These are phyloP conservation scores for Cyclotella cryptica DNA, from an alignment of 108 stramenopile species.

Conservation along the genomic window DNA sequence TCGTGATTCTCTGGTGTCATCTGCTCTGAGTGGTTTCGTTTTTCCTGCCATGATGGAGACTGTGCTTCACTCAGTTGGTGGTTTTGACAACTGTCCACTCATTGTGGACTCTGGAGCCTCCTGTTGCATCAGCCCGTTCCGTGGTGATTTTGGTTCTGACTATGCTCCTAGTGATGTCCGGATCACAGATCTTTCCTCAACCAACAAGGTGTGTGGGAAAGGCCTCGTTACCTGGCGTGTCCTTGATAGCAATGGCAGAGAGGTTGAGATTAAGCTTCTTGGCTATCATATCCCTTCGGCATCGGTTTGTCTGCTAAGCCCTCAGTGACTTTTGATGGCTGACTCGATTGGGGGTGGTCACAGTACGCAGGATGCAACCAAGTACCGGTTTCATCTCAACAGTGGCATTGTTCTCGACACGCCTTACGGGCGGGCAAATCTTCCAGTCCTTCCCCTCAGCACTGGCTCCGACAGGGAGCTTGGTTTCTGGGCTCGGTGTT, in stretches of 20 bases:
- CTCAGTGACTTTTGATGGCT: not conserved
- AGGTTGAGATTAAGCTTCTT: not conserved
- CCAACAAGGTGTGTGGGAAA: slow-evolving; percentile 8
- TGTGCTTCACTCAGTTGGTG: too few relatives aligned
- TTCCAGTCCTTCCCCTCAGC: too few relatives aligned
- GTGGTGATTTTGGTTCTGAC: not conserved
- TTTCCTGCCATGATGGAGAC: too few relatives aligned
- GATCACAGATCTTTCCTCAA: slow-evolving; percentile 17
- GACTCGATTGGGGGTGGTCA: not conserved
- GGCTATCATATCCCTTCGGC: slow-evolving; percentile 11
- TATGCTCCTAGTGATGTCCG: slow-evolving; percentile 6
- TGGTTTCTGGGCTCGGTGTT: not conserved
- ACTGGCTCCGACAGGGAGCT: too few relatives aligned
- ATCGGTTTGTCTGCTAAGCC: slow-evolving; percentile 16
- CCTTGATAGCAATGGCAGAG: not conserved
- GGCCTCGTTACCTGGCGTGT: slow-evolving; percentile 3
- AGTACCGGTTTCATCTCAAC: not conserved
- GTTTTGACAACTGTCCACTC: not conserved
- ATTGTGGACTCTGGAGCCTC: not conserved
- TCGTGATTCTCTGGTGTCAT: too few relatives aligned
- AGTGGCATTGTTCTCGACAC: too few relatives aligned
- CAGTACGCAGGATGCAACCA: too few relatives aligned
- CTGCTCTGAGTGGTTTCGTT: too few relatives aligned
- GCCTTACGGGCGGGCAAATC: too few relatives aligned
- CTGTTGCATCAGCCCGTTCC: not conserved